These are phyloP conservation scores for Sclerotinia subarctica DNA, from an alignment of 2,329 filamentous ascomycete genomes.

Conservation along the genomic window DNA sequence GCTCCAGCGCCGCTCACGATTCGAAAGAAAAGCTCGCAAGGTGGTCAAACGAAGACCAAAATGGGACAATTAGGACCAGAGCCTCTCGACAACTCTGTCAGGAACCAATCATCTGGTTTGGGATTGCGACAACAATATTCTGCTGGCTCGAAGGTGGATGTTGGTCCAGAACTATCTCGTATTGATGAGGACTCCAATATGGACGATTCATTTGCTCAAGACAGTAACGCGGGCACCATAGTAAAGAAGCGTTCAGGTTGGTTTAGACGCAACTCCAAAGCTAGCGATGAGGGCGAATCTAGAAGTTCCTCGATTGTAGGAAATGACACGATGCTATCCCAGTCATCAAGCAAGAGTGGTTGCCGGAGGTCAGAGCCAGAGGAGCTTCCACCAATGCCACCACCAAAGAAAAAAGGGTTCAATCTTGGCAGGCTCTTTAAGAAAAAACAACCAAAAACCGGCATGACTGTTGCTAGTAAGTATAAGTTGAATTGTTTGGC, in stretches of 20 bases:
- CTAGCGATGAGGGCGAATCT: conserved; percentile 27
- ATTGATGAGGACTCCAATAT: conserved; percentile 27
- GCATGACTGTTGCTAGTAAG: conserved; percentile 36
- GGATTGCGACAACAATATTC: conserved; percentile 33
- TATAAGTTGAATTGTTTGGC: not conserved
- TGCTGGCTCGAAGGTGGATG: conserved; percentile 16
- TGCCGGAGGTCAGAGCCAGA: conserved; percentile 16
- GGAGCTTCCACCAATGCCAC: conserved; percentile 8
- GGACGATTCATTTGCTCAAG: conserved; percentile 27
- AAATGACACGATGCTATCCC: conserved; percentile 22
- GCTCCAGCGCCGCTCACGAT: conserved; percentile 37
- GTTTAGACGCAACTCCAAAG: conserved; percentile 38
- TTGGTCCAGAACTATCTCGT: conserved; percentile 24
- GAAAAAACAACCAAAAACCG: conserved; percentile 30
- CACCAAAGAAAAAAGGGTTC: conserved; percentile 35
- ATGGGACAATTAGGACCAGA: not conserved
- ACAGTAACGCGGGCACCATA: conserved; percentile 32
- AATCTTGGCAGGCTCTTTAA: conserved; percentile 36
- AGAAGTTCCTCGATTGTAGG: conserved; percentile 22
- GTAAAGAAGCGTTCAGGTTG: conserved; percentile 36
- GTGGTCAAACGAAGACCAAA: conserved; percentile 14
- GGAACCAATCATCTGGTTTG: conserved; percentile 18
- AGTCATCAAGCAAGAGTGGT: conserved; percentile 26
- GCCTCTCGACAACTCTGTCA: conserved; percentile 8
- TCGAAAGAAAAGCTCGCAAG: conserved; percentile 35